These are phyloP conservation scores for Zymoseptoria pseudotritici DNA, from an alignment of 2,329 filamentous ascomycete genomes.

Conservation along the genomic window DNA sequence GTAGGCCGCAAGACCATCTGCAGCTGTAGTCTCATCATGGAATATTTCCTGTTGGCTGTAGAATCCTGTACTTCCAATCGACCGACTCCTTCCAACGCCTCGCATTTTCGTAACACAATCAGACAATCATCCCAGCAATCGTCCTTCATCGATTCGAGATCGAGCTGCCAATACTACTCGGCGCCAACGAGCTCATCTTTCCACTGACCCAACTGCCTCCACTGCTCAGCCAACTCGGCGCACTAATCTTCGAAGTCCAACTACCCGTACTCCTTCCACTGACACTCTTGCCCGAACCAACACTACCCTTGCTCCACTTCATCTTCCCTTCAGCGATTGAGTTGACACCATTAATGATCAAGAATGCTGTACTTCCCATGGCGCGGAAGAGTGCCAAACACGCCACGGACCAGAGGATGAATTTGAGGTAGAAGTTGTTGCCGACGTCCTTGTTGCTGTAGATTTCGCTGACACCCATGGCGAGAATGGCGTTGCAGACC, in stretches of 20 bases:
- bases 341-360: constrained; percentile 75
- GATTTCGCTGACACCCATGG: constrained; percentile 84
- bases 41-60: neutral
- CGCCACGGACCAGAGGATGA: constrained; percentile 90
- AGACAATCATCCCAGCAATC: neutral
- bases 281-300: constrained; percentile 17
- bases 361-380: constrained; percentile 71
- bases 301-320: constrained; percentile 37
- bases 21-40: neutral
- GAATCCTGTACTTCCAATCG: neutral
- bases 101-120: neutral
- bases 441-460: constrained; percentile 66
- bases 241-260: constrained; percentile 32
- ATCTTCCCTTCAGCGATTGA: constrained; percentile 80
- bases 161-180: constrained; percentile 26
- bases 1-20: neutral
- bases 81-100: neutral
- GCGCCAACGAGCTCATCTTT: constrained; percentile 29
- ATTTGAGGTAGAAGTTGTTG: constrained; percentile 81
- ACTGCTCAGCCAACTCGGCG: constrained; percentile 30
- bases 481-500: constrained; percentile 81
- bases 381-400: constrained; percentile 80
- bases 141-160: constrained; percentile 1
- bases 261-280: constrained; percentile 26
- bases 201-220: constrained; percentile 31